Base-by-base conservation (phyloP, 345 rosid species). In the Sonneratia alba region DNA sequence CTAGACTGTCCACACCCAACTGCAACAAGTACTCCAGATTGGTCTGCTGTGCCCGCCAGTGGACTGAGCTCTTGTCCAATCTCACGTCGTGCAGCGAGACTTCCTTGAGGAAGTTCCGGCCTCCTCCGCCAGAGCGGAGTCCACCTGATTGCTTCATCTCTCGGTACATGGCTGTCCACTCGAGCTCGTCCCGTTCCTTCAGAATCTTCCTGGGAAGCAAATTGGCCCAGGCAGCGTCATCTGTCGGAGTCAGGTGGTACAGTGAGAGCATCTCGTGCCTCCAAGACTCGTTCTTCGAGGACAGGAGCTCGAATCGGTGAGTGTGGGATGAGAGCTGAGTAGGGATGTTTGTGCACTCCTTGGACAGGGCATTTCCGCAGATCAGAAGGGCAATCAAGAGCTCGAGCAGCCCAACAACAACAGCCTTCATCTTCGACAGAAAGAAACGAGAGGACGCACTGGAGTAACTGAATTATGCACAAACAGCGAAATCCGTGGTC, bases 341-440 rank as follows among this genome's bases (percentile, higher is more conserved):
- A 22, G 89, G 89, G 66, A 6, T 71, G 81, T 95, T 95, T 13
- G 99, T 95, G 78, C 98, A 95, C 84, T 95, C 99, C 79, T 95
- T 95, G 7, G 87, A 75, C 74, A 68, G 27, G 38, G 77, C 85
- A 77, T 13, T 62, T 38, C 37, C 18, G 38, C 66, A 62, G 4
- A 62, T 37, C 66, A n/a, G 63, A n/a, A 62, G 66, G 38, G 27
- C 38, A 62, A 24, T 15, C 18, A 80, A 71, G 61, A 81, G 53
- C 68, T 11, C 51, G 64, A 79, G 70, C 70, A 73, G 51, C 75
- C 69, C 37, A 24, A 62, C 66, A 13, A 32, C 66, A 13, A 24
- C 37, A 24, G 32, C 34, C 63, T 57, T n/a, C 63, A 57, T 57
- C 2, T 57, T 57, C 22, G n/a, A 34, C 32, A 57, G 63, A 24